A percentile compares a stretch with the other conserved stretches of the same genome.
Conservation (phyloP, 2,329 filamentous ascomycete genomes). For the Apiospora pterosperma region DNA sequence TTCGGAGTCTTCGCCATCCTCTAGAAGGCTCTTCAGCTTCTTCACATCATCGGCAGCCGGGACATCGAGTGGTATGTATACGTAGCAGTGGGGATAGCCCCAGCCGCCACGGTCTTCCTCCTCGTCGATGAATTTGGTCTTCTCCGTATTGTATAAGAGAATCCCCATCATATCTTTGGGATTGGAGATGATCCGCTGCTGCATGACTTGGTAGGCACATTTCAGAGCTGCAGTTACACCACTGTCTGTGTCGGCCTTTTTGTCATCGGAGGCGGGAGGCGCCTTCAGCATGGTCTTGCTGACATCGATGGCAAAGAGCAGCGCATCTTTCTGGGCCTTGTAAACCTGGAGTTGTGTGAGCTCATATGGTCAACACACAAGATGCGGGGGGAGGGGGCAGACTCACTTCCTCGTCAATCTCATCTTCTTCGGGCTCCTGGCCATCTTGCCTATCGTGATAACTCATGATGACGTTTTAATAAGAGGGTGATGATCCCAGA, state of each 20-base stretch:
- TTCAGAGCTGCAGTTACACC: slow-evolving; percentile 82
- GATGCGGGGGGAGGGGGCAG: neutral
- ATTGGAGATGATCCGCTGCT: slow-evolving; percentile 96
- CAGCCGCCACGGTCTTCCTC: slow-evolving; percentile 54
- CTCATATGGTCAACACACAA: slow-evolving; percentile 8
- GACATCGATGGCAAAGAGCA: slow-evolving; percentile 93
- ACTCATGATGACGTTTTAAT: neutral
- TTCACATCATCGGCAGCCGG: slow-evolving; percentile 87
- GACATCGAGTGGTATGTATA: slow-evolving; percentile 83
- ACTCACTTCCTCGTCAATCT: slow-evolving; percentile 61
- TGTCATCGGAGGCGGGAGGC: slow-evolving; percentile 62
- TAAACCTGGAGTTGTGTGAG: slow-evolving; percentile 59
- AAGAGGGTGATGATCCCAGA: neutral
- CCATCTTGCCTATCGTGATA: slow-evolving; percentile 45
- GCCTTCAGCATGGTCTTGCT: slow-evolving; percentile 79
- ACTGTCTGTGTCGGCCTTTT: slow-evolving; percentile 75
- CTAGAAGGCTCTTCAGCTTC: slow-evolving; percentile 68
- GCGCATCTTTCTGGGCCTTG: slow-evolving; percentile 91
- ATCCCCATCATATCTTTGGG: slow-evolving; percentile 98
- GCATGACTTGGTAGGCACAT: slow-evolving; percentile 93
- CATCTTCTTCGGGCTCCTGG: slow-evolving; percentile 49
- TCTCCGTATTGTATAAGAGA: slow-evolving; percentile 83
- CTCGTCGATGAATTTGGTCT: slow-evolving; percentile 73
- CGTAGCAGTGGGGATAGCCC: slow-evolving; percentile 86
- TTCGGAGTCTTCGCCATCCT: slow-evolving; percentile 70